Conservation (phyloP, 1,284 basidiomycete species). For the Wolfiporia cocos region DNA sequence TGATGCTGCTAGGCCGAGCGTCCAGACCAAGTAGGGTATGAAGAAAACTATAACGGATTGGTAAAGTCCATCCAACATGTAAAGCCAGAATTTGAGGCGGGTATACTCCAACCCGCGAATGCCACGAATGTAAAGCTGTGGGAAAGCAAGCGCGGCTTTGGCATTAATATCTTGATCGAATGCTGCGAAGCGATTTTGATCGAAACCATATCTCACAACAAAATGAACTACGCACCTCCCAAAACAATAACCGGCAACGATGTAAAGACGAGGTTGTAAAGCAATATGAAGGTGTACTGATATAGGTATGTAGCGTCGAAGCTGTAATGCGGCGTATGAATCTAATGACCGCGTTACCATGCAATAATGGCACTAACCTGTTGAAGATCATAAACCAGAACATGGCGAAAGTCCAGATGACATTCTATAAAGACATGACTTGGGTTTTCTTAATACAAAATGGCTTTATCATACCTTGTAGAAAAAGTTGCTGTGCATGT, state of each 20-base stretch:
- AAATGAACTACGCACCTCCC: slow-evolving; percentile 52
- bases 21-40: slow-evolving; percentile 82
- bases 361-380: slow-evolving; percentile 46
- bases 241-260: slow-evolving; percentile 89
- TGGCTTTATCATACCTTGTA: slow-evolving; percentile 66
- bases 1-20: slow-evolving; percentile 52
- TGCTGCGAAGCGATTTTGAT: slow-evolving; percentile 35
- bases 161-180: slow-evolving; percentile 97
- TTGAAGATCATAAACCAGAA: slow-evolving; percentile 95
- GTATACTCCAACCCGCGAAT: slow-evolving; percentile 94
- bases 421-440: slow-evolving; percentile 46
- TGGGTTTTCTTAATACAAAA: not conserved
- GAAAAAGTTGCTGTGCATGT: slow-evolving; percentile 97
- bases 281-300: slow-evolving; percentile 89
- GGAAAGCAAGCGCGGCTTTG: slow-evolving; percentile 85
- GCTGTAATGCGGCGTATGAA: slow-evolving; percentile 32
- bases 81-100: slow-evolving; percentile 86
- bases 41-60: slow-evolving; percentile 91
- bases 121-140: slow-evolving; percentile 90
- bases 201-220: not conserved
- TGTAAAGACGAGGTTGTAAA: slow-evolving; percentile 92
- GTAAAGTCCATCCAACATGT: slow-evolving; percentile 93
- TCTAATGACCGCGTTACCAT: no score
- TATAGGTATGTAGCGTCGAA: slow-evolving; percentile 96
- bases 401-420: slow-evolving; percentile 88